Evolutionary conservation across 2,329 filamentous ascomycete genomes (phyloP).

Genomic region (Proliferodiscus dingleyae): DNA sequence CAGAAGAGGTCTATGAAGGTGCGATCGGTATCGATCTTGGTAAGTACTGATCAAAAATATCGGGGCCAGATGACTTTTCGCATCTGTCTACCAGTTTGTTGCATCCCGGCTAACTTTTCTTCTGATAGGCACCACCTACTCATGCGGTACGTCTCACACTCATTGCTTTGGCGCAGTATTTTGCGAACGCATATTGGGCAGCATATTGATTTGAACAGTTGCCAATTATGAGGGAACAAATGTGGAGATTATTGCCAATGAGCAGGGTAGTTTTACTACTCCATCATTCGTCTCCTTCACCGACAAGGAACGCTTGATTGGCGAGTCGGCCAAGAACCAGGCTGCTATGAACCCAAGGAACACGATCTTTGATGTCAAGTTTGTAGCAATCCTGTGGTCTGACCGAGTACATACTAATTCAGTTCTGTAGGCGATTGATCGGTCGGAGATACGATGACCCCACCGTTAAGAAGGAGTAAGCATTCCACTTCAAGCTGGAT

Average conservation of each 20-base stretch:
- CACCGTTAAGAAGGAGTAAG: slow-evolving; percentile 97
- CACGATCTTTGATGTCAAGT: slow-evolving; percentile 99
- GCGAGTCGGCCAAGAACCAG: slow-evolving; percentile 99
- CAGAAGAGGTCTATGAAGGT: slow-evolving; percentile 98
- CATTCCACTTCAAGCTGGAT: too few relatives aligned
- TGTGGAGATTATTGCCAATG: slow-evolving; percentile 99
- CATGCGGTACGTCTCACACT: slow-evolving; percentile 51
- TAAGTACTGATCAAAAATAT: too few relatives aligned
- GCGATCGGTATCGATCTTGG: slow-evolving; percentile 99
- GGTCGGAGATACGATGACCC: slow-evolving; percentile 92
- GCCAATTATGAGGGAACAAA: slow-evolving; percentile 99
- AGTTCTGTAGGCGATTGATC: slow-evolving; percentile 75
- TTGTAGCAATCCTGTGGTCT: slow-evolving; percentile 36
- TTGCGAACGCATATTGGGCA: not conserved
- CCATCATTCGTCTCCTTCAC: slow-evolving; percentile 99
- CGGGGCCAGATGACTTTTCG: too few relatives aligned
- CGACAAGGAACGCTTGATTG: slow-evolving; percentile 96
- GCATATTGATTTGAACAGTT: slow-evolving; percentile 44
- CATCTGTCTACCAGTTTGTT: too few relatives aligned
- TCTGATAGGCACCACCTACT: slow-evolving; percentile 89
- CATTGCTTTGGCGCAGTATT: not conserved
- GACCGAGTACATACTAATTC: slow-evolving; percentile 9
- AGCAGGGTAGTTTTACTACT: slow-evolving; percentile 98
- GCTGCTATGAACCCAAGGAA: slow-evolving; percentile 98
- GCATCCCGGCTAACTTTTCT: slow-evolving; percentile 24